These are phyloP conservation scores for Arxiozyma slooffiae DNA, from an alignment of 1,139 yeast genomes.

Conservation along the genomic window DNA sequence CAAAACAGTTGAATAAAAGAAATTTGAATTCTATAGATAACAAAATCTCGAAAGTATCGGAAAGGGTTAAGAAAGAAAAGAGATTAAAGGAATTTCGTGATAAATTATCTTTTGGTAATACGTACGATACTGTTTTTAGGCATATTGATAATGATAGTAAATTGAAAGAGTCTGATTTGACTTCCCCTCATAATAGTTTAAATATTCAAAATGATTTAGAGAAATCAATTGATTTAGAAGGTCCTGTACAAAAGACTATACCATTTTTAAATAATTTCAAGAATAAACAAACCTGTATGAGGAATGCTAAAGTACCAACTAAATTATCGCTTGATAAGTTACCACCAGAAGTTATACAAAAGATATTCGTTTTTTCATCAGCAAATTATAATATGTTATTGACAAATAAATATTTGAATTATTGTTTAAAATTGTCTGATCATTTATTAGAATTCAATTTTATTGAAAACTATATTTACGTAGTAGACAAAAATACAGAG, in stretches of 20 bases:
- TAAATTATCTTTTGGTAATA: neutral
- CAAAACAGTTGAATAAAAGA: neutral
- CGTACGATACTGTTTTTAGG: too few relatives aligned
- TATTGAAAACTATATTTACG: neutral
- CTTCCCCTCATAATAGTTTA: too few relatives aligned
- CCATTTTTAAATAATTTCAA: neutral
- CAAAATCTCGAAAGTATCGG: neutral
- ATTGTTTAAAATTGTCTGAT: slow-evolving; percentile 8
- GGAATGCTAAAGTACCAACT: neutral
- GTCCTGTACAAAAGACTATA: too few relatives aligned
- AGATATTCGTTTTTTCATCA: slow-evolving; percentile 14
- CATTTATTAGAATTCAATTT: neutral
- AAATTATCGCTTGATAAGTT: slow-evolving; percentile 6
- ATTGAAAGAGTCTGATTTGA: neutral
- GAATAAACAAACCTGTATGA: neutral
- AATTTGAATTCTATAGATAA: neutral
- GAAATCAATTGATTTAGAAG: neutral
- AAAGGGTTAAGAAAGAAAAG: neutral
- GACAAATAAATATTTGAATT: slow-evolving; percentile 11
- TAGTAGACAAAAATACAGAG: neutral
- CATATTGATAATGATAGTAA: too few relatives aligned
- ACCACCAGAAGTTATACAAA: slow-evolving; percentile 17
- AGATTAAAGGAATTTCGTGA: neutral
- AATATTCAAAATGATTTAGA: neutral
- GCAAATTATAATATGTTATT: slow-evolving; percentile 9